phyloP scores from a whole-genome alignment of 1,284 basidiomycete genomes.

The Dichomitus squalens region DNA sequence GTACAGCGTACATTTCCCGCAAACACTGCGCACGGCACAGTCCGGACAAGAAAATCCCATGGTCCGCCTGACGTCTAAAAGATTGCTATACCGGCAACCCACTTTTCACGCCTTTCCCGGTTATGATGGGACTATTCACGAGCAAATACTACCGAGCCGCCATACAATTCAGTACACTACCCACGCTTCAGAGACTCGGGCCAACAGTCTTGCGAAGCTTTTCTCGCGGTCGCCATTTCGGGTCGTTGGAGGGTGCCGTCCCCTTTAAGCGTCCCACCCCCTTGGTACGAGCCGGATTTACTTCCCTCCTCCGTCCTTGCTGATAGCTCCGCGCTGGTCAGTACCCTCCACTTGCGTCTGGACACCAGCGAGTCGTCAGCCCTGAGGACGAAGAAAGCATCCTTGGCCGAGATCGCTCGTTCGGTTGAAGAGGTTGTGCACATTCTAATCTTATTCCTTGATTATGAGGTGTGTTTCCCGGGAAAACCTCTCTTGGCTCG shows the following conservation, averaged over 20 bases:
- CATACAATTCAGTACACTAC: background rate
- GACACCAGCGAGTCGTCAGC: background rate
- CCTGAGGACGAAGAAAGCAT: background rate
- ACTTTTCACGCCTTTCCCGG: slow-evolving; percentile 6
- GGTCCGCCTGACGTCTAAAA: slow-evolving; percentile 9
- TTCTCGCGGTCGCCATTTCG: background rate
- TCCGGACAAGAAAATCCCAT: slow-evolving; percentile 12
- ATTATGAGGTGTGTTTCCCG: slow-evolving; percentile 7
- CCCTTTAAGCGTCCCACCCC: slow-evolving; percentile 14
- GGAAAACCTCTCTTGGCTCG: background rate
- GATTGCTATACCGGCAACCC: slow-evolving; percentile 12
- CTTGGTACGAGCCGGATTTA: slow-evolving; percentile 7
- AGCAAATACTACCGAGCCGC: slow-evolving; percentile 1
- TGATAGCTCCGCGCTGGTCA: background rate
- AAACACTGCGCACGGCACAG: slow-evolving; percentile 4
- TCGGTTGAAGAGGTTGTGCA: background rate
- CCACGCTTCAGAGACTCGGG: slow-evolving; percentile 6
- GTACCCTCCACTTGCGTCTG: background rate
- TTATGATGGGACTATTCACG: background rate
- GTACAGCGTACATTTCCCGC: background rate
- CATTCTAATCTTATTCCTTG: background rate
- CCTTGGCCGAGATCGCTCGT: background rate
- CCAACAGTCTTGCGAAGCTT: background rate
- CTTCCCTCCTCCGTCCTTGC: slow-evolving; percentile 1
- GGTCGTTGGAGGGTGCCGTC: background rate